Evolutionary conservation across 805 yeast genomes (phyloP), one percentile per base, ranked within the genome.

Genomic region (Saccharomycopsis fermentans): DNA sequence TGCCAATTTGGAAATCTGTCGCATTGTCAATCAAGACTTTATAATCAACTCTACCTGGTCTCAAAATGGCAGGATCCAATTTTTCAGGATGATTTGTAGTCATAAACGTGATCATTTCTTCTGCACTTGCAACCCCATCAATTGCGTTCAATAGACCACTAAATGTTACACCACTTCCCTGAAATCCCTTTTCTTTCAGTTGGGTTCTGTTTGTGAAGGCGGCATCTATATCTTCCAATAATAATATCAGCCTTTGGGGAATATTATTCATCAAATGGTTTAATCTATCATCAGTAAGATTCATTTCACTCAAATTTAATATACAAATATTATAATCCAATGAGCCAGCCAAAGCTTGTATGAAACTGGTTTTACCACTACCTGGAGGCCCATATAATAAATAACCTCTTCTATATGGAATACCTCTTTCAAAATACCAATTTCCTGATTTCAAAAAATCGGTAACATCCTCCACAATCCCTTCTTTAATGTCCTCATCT

Each of bases 111-210:
- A 94, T 78, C 52, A 96, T 86, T 68, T 94, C 98, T 68, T 94
- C 99, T 1, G 97, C 96, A 32, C 96, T 88, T 2, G 98, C 94
- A 17, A 94, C 98, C 53, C 99, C 99, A 70, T 94, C 99, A 54
- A 94, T 75, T 0, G 99, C 96, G 69, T 94, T 94, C 60, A 94
- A 74, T 52, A 94, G 75, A 0, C 99, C 99, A 58, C 96, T 88
- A 67, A 94, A 94, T 2, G 99, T 94, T 14, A 94, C 97, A 19
- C 96, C 96, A 0, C 96, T 83, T 6, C 29, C 29, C 26, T 78
- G 76, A 69, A 76, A 91, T 0, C 97, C 96, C 63, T 81, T 77
- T 19, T 90, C 97, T 6, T 77, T 80, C 2, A 83, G 74, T 67
- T 89, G 96, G 37, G 80, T 81, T 67, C 99, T 79, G 65, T 83